These are phyloP conservation scores for Lentinula sp. DNA, from an alignment of 768 basidiomycete species.

Conservation along the genomic window DNA sequence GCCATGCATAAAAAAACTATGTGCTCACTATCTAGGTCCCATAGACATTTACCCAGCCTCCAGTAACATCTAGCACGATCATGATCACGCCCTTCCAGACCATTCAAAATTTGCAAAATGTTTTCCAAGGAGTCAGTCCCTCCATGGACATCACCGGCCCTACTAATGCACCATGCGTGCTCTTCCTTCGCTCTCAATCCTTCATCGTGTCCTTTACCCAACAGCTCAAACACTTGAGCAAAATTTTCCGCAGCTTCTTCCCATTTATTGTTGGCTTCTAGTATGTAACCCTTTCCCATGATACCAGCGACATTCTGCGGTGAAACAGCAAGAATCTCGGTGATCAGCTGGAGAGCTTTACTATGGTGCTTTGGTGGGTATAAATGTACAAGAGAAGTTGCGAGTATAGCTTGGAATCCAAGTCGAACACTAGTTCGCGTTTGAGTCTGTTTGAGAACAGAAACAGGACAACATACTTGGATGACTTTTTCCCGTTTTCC, in stretches of 20 bases:
- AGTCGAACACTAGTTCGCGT: constrained; percentile 45
- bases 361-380: constrained; percentile 88
- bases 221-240: constrained; percentile 42
- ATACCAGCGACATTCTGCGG: constrained; percentile 60
- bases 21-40: constrained; percentile 65
- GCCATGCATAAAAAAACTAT: background rate
- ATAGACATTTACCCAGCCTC: constrained; percentile 74
- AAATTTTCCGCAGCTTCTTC: constrained; percentile 60
- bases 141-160: constrained; percentile 37
- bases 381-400: constrained; percentile 74
- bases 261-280: constrained; percentile 63
- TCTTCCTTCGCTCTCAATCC: constrained; percentile 74
- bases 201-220: constrained; percentile 37
- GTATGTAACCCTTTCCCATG: constrained; percentile 70
- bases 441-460: background rate
- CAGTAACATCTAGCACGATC: constrained; percentile 78
- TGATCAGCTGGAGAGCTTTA: constrained; percentile 68
- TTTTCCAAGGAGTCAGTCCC: constrained; percentile 42
- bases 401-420: constrained; percentile 67
- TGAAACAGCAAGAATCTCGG: constrained; percentile 59
- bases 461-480: constrained; percentile 29
- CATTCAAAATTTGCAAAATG: constrained; percentile 39
- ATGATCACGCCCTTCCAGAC: constrained; percentile 38
- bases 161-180: constrained; percentile 76
- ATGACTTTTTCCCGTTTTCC: constrained; percentile 49